These are phyloP conservation scores for Leucocoprinus leucothites DNA, from an alignment of 768 basidiomycete genomes.

Conservation along the genomic window DNA sequence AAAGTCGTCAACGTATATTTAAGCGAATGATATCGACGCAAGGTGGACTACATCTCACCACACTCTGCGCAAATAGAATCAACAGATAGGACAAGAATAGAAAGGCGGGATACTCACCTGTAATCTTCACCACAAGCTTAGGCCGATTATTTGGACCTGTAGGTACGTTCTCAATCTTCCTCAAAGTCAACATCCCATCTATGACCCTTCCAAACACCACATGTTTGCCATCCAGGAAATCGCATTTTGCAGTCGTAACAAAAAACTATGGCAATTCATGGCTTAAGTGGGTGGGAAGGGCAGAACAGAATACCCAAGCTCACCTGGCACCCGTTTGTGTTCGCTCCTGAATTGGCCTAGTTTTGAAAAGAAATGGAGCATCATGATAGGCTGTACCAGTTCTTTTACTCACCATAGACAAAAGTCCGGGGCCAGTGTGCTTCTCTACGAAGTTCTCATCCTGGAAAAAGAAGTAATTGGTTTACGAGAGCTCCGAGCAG, in stretches of 20 bases:
- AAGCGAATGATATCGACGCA: not conserved
- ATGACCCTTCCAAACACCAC: constrained; percentile 90
- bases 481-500: not conserved
- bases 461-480: constrained; percentile 34
- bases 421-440: constrained; percentile 79
- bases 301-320: constrained; percentile 12
- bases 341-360: constrained; percentile 92
- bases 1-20: not conserved
- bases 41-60: constrained; percentile 50
- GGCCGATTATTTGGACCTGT: constrained; percentile 90
- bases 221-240: constrained; percentile 94
- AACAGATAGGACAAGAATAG: not conserved
- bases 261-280: constrained; percentile 67
- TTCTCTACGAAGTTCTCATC: constrained; percentile 96
- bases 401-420: constrained; percentile 76
- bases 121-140: constrained; percentile 84
- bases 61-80: constrained; percentile 36
- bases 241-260: constrained; percentile 92
- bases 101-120: constrained; percentile 47
- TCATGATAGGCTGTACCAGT: not conserved
- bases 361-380: constrained; percentile 4
- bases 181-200: constrained; percentile 91
- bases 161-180: constrained; percentile 95
- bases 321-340: constrained; percentile 92
- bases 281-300: not conserved